Base-by-base conservation (phyloP, 2,329 filamentous ascomycete species). In the Metarhizium rileyi region DNA sequence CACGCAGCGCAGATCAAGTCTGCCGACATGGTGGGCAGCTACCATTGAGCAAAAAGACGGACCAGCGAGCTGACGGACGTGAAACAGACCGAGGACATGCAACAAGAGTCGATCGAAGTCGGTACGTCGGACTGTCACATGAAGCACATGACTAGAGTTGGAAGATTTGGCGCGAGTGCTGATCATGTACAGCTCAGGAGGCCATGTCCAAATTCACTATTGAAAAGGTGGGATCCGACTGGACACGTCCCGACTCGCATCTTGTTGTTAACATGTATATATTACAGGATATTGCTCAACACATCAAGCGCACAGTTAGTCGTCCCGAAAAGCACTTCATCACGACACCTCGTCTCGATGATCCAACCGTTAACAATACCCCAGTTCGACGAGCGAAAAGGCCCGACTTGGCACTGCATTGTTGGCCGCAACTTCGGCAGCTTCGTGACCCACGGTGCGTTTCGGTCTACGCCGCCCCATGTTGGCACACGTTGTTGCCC, bases 331-430 rank as follows among this genome's bases (percentile, higher is more conserved):
- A n/a, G n/a, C 27, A 12, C 14, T 23, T 50, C 5, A 30, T 41
- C 16, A 22, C 42, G 33, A 5, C 9, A 18, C 8, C n/a, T n/a
- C 44, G 2, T 12, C 25, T 7, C 6, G 10, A 4, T 26, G 4
- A 45, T n/a, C 2, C 12, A 5, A 5, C 26, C 26, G 10, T 30
- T 50, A 28, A 50, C 26, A 41, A 6, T 20, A 25, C 33, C 46
- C 48, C 62, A 97, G 91, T 97, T 98, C 63, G 93, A 98, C 68
- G 87, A 88, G 63, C 86, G 90, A 66, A 96, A 96, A 75, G 93
- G 93, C 33, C 90, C 91, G 55, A 98, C 93, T 67, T 98, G 91
- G 93, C 93, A 98, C 72, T 98, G 93, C 72, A 96, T 98, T 59
- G 93, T 98, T 30, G 93, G 93, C 55, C 81, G 93, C 59, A 97